phyloP scores from a whole-genome alignment of 208 protist species.

The Leishmania lainsoni region DNA sequence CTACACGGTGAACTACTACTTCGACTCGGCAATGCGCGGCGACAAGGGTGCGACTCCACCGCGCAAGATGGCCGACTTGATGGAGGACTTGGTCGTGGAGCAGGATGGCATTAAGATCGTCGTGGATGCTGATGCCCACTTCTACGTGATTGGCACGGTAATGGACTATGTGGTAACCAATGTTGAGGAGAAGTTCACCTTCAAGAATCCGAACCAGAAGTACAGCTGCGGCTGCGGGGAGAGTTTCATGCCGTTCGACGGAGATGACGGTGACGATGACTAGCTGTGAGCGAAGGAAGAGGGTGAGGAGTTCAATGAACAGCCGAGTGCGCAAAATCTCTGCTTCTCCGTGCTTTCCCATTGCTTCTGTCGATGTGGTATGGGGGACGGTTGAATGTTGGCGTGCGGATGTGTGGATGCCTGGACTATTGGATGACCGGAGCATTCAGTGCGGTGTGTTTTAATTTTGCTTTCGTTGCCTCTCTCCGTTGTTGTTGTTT shows the following conservation, averaged over 20 bases:
- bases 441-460: neutral
- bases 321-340: neutral
- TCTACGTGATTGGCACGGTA: constrained; percentile 97
- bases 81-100: constrained; percentile 80
- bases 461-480: neutral
- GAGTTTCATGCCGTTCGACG: constrained; percentile 94
- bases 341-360: neutral
- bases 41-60: neutral
- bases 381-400: neutral
- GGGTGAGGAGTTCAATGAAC: neutral
- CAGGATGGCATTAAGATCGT: constrained; percentile 94
- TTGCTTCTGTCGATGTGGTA: neutral
- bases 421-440: neutral
- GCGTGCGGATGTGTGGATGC: neutral
- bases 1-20: constrained; percentile 96
- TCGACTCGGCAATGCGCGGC: constrained; percentile 6
- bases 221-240: constrained; percentile 97
- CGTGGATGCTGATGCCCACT: constrained; percentile 93
- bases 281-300: neutral
- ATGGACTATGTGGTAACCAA: constrained; percentile 97
- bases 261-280: constrained; percentile 66
- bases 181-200: constrained; percentile 96
- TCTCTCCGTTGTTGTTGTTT: constrained; percentile 1
- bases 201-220: constrained; percentile 97
- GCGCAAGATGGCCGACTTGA: neutral